phyloP scores from a whole-genome alignment of 2,329 filamentous ascomycete species.

The Colletotrichum trifolii region DNA sequence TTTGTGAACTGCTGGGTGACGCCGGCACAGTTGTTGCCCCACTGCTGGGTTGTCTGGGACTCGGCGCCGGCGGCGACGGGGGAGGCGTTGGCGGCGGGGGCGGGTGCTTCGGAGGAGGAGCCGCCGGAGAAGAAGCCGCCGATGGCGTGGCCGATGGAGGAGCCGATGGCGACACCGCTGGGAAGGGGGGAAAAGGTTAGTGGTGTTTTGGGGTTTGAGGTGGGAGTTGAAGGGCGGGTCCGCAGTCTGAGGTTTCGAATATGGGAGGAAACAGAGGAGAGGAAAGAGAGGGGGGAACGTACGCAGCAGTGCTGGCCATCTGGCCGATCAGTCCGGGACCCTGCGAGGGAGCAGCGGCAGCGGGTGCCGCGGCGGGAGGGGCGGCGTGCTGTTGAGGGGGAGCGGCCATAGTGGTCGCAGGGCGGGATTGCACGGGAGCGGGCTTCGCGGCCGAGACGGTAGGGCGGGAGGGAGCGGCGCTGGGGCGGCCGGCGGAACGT shows the following conservation, averaged over 20 bases:
- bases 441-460: constrained; percentile 69
- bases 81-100: constrained; percentile 52
- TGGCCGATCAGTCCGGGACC: constrained; percentile 92
- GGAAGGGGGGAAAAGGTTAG: constrained; percentile 14
- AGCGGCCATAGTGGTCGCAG: constrained; percentile 75
- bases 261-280: neutral
- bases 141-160: constrained; percentile 93
- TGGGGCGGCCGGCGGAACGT: constrained; percentile 69
- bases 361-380: constrained; percentile 59
- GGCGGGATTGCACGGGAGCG: constrained; percentile 72
- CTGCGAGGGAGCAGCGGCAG: constrained; percentile 63
- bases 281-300: constrained; percentile 57
- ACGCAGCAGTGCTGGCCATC: constrained; percentile 98
- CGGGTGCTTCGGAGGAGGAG: constrained; percentile 63
- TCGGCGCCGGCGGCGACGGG: constrained; percentile 60
- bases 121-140: constrained; percentile 88
- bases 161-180: constrained; percentile 96
- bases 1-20: constrained; percentile 89
- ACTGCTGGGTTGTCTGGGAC: constrained; percentile 57
- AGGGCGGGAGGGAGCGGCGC: constrained; percentile 70
- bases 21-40: constrained; percentile 75
- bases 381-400: constrained; percentile 53
- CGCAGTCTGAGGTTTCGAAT: neutral
- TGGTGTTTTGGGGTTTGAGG: neutral
- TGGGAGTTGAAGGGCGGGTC: neutral